Percentiles rank a stretch among this genome's conserved stretches.
These are phyloP conservation scores for Suillus clintonianus DNA, from an alignment of 768 basidiomycete species.

Conservation along the genomic window DNA sequence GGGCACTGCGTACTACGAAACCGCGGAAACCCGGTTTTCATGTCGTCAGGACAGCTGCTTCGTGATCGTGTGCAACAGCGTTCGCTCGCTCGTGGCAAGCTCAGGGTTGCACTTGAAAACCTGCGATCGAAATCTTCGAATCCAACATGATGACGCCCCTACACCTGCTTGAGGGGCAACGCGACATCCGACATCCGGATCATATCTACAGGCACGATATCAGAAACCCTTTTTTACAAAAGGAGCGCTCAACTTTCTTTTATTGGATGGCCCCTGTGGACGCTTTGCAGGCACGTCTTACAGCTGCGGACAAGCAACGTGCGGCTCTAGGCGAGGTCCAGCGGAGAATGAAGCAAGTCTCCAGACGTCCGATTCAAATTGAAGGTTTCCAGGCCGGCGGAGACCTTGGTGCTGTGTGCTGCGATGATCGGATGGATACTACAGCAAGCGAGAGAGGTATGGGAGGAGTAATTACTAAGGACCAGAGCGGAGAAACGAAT, in stretches of 20 bases:
- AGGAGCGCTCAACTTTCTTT: conserved; percentile 24
- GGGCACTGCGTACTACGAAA: conserved; percentile 13
- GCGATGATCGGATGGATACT: conserved; percentile 31
- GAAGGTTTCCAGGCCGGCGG: conserved; percentile 3
- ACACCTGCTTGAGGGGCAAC: conserved; percentile 22
- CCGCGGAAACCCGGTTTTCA: conserved; percentile 19
- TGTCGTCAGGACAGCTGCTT: conserved; percentile 8
- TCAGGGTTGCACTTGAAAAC: conserved; percentile 10
- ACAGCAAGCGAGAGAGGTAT: conserved; percentile 14
- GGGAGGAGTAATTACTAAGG: conserved; percentile 6
- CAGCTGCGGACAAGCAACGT: conserved; percentile 35
- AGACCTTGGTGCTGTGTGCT: conserved; percentile 22
- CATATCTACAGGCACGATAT: conserved; percentile 38
- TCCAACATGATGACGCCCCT: conserved; percentile 25
- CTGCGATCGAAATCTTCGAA: conserved; percentile 39
- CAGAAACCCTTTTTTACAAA: conserved; percentile 29
- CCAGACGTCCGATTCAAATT: conserved; percentile 20
- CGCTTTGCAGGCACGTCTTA: conserved; percentile 35
- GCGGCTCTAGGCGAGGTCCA: conserved; percentile 22
- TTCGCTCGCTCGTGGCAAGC: conserved; percentile 8
- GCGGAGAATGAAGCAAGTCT: conserved; percentile 24
- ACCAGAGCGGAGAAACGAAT: conserved; percentile 4
- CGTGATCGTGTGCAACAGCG: conserved; percentile 9
- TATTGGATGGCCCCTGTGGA: conserved; percentile 8
- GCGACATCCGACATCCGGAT: conserved; percentile 30